Base-by-base conservation (phyloP, 1,284 basidiomycete species). In the Macrocystidia cucumis region DNA sequence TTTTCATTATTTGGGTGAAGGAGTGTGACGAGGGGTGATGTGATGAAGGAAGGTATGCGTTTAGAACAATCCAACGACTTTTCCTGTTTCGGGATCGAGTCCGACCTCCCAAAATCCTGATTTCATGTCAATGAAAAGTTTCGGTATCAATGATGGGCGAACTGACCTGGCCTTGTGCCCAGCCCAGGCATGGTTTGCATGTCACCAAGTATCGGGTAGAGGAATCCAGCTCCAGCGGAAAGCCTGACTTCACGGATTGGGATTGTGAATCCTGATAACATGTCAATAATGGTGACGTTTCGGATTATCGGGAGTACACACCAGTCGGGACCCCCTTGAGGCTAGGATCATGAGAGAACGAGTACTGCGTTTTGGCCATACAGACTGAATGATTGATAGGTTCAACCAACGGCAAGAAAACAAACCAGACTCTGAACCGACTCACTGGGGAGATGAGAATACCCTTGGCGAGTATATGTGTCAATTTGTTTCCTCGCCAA, bases 181-280 rank as follows among this genome's bases (percentile, higher is more conserved):
- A 98, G 73, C 45, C 95, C 95, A 27, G 96, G 95, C 91, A 98
- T 96, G 41, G 92, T 97, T 59, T 91, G 87, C 89, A 95, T 93
- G 59, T 91, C 88, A 33, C 90, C 90, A 23, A 92, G 76, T 44
- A 98, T 77, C 24, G 93, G 93, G 62, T 96, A 97, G 45, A 98
- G 65, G 76, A 99, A 96, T 21, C 90, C 89, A 35, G 95, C 93
- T 30, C 95, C 96, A 4, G 91, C 95, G 9, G 89, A 88, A 16
- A 96, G 67, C 39, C 89, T 74, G 35, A 97, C 89, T 41, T 83
- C 79, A 28, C 90, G 80, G 54, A 99, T 93, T 6, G 95, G 93
- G 40, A 98, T 70, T 4, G 82, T 95, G 66, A 98, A 98, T 24
- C 89, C 86, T 75, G 41, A 16, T 20, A 25, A 32, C 7, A 26